These are phyloP conservation scores for Penicillium taxi DNA, from an alignment of 495 filamentous ascomycete species.

Conservation along the genomic window DNA sequence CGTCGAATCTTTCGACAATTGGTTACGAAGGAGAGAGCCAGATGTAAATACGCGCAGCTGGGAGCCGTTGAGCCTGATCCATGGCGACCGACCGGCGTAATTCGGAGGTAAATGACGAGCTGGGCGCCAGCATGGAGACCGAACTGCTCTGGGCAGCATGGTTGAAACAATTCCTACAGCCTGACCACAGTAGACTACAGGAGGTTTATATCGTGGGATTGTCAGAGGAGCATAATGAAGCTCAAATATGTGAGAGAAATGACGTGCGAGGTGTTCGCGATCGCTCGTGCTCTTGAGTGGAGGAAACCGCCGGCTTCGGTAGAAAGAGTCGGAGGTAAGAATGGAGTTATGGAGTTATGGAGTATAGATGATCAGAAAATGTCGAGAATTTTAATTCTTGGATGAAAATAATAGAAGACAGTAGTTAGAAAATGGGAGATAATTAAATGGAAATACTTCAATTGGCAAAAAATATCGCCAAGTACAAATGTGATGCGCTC, in stretches of 20 bases:
- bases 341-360: no score
- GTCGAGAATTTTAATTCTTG: not conserved
- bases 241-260: constrained; percentile 5
- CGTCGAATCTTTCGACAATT: constrained; percentile 10
- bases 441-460: not conserved
- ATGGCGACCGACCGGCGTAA: constrained; percentile 23
- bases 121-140: constrained; percentile 35
- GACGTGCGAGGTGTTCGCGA: constrained; percentile 15
- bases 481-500: constrained; percentile 6
- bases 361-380: no score
- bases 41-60: constrained; percentile 29
- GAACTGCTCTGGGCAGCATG: constrained; percentile 41
- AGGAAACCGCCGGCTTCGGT: constrained; percentile 36
- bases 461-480: no score
- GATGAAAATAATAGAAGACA: no score
- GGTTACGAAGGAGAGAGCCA: constrained; percentile 12
- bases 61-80: constrained; percentile 16
- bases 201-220: not conserved
- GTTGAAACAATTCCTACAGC: constrained; percentile 7
- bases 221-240: constrained; percentile 28
- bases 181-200: not conserved
- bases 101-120: constrained; percentile 23
- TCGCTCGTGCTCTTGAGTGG: constrained; percentile 14
- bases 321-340: constrained; percentile 16
- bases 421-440: not conserved